Evolutionary conservation across 306 rosid species (phyloP).

Genomic region (Corylus heterophylla): DNA sequence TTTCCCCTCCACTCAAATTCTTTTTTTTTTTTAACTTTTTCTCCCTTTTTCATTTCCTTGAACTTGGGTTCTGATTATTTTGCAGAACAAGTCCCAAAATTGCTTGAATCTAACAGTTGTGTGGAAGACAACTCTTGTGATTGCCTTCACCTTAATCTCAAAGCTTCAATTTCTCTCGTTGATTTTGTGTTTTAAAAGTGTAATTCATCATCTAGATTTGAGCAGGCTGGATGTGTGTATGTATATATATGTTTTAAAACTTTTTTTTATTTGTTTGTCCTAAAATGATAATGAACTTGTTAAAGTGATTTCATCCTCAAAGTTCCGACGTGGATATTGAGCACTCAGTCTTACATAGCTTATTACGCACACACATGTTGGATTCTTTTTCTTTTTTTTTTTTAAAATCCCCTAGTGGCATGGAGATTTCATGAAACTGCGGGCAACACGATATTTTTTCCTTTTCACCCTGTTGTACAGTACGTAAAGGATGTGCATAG

Average conservation of each 20-base stretch:
- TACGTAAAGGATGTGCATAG: slow-evolving; percentile 59
- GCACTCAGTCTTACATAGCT: not conserved
- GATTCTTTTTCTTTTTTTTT: not conserved
- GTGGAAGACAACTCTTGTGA: not conserved
- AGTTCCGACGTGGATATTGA: not conserved
- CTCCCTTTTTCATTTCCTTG: slow-evolving; percentile 12
- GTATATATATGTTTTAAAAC: too few relatives aligned
- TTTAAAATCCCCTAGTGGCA: not conserved
- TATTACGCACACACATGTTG: not conserved
- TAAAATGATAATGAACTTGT: too few relatives aligned
- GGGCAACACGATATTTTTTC: slow-evolving; percentile 36
- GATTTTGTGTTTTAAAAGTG: too few relatives aligned
- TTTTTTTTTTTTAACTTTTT: not conserved
- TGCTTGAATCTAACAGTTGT: not conserved
- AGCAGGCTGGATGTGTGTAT: too few relatives aligned
- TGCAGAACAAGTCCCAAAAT: not conserved
- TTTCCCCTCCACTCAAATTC: too few relatives aligned
- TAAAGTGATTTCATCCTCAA: not conserved
- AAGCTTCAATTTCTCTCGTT: not conserved
- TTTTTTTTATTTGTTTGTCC: not conserved
- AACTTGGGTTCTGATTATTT: slow-evolving; percentile 1
- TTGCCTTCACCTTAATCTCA: not conserved
- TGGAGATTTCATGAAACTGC: slow-evolving; percentile 17
- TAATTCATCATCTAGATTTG: too few relatives aligned
- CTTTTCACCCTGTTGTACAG: slow-evolving; percentile 53